A percentile compares a stretch with the other conserved stretches of the same genome.
Conservation (phyloP, 176 grass and related monocot species). For the Zea mays region DNA sequence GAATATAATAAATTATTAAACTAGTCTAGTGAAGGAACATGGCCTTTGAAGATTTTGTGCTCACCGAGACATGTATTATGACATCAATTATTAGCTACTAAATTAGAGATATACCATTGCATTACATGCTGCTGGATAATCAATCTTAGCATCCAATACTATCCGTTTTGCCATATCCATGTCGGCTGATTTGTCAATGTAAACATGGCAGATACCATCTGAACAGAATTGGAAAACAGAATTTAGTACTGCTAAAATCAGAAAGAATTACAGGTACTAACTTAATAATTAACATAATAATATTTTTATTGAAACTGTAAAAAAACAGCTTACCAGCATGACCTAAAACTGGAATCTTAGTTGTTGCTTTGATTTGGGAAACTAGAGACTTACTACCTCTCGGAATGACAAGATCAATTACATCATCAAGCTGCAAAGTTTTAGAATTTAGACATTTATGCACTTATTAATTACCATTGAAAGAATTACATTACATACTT, state of each 20-base stretch:
- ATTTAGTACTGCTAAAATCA: not conserved
- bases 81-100: conserved; percentile 42
- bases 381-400: conserved; percentile 93
- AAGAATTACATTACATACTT: conserved; percentile 32
- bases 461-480: conserved; percentile 5
- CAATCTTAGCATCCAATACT: conserved; percentile 88
- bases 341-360: conserved; percentile 94
- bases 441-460: conserved; percentile 27
- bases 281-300: conserved; percentile 8
- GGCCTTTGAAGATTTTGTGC: not conserved
- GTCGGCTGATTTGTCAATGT: conserved; percentile 95
- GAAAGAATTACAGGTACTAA: not conserved
- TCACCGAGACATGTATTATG: too few relatives aligned
- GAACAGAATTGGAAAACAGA: conserved; percentile 26
- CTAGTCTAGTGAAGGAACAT: conserved; percentile 1
- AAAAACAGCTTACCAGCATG: conserved; percentile 72
- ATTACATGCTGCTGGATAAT: conserved; percentile 99
- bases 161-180: conserved; percentile 91
- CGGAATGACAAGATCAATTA: conserved; percentile 98
- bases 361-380: conserved; percentile 88
- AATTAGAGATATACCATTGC: conserved; percentile 72
- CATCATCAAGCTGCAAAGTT: conserved; percentile 89
- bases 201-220: conserved; percentile 99
- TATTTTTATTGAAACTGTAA: conserved; percentile 4
- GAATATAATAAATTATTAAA: not conserved